Evolutionary conservation across 2,329 filamentous ascomycete genomes (phyloP).

Genomic region (Allantophomopsis cytisporea): DNA sequence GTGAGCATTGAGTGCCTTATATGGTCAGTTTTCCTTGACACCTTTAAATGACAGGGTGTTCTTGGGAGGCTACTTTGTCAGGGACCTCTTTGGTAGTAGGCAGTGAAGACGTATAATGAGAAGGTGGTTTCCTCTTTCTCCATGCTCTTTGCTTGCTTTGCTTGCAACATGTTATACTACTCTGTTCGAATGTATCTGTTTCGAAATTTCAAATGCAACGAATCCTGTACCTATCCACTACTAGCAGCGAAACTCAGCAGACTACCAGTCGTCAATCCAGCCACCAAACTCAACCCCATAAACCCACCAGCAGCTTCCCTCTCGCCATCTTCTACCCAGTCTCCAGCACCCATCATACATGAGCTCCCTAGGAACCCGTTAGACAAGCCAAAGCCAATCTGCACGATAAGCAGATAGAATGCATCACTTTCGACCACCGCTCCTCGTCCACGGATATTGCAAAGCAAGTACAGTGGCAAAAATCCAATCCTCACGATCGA

Average conservation of each 20-base stretch:
- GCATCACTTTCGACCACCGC: conserved; percentile 65
- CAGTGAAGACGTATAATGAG: no score
- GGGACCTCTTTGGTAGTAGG: no score
- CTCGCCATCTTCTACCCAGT: conserved; percentile 73
- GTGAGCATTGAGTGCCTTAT: no score
- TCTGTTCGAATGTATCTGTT: no score
- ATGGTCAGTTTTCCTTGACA: no score
- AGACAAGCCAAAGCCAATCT: conserved; percentile 68
- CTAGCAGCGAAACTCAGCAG: conserved; percentile 66
- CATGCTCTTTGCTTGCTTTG: no score
- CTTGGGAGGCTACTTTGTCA: no score
- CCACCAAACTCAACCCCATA: conserved; percentile 85
- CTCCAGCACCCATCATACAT: conserved; percentile 81
- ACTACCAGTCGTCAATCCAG: conserved; percentile 74
- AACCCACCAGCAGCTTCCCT: conserved; percentile 83
- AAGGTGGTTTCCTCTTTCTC: no score
- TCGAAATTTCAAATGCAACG: neutral
- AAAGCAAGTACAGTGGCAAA: conserved; percentile 77
- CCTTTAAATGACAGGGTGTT: no score
- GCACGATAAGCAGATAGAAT: conserved; percentile 78
- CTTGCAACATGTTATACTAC: no score
- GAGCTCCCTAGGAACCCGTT: conserved; percentile 81
- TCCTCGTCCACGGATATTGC: conserved; percentile 71
- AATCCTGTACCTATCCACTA: conserved; percentile 8
- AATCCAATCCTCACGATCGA: conserved; percentile 54